Evolutionary conservation across 78 protist species (phyloP).

Genomic region (Dictyostelium firmibasis): DNA sequence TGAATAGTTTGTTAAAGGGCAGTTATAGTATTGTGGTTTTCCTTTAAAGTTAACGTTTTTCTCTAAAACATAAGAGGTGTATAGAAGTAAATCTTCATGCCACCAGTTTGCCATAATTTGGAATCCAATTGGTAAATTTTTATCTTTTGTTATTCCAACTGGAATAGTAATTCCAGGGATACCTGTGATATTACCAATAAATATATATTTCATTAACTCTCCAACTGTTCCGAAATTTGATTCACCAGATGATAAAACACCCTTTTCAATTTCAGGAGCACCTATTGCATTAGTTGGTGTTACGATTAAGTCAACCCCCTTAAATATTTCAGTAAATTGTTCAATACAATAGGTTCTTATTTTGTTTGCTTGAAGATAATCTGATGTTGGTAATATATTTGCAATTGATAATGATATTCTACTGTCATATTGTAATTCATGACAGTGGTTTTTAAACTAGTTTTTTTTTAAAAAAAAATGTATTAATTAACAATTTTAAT

Average conservation of each 20-base stretch:
- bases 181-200: slow-evolving; percentile 73
- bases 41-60: slow-evolving; percentile 22
- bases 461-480: neutral
- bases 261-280: slow-evolving; percentile 45
- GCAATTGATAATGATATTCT: slow-evolving; percentile 46
- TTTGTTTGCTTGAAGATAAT: slow-evolving; percentile 35
- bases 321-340: slow-evolving; percentile 25
- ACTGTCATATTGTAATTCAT: slow-evolving; percentile 43
- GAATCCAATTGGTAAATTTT: slow-evolving; percentile 79
- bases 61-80: slow-evolving; percentile 50
- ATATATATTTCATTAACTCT: slow-evolving; percentile 57
- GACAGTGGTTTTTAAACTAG: neutral
- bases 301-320: slow-evolving; percentile 41
- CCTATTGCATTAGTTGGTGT: slow-evolving; percentile 50
- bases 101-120: slow-evolving; percentile 86
- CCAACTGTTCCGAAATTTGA: slow-evolving; percentile 23
- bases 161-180: slow-evolving; percentile 83
- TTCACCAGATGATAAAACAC: slow-evolving; percentile 20
- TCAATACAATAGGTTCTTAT: slow-evolving; percentile 43
- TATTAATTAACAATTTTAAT: neutral
- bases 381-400: neutral
- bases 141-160: neutral
- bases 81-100: slow-evolving; percentile 68
- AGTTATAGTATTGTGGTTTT: slow-evolving; percentile 26
- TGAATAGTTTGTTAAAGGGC: neutral